phyloP scores from a whole-genome alignment of 495 filamentous ascomycete species.

The Hyphodiscus hymeniophilus region DNA sequence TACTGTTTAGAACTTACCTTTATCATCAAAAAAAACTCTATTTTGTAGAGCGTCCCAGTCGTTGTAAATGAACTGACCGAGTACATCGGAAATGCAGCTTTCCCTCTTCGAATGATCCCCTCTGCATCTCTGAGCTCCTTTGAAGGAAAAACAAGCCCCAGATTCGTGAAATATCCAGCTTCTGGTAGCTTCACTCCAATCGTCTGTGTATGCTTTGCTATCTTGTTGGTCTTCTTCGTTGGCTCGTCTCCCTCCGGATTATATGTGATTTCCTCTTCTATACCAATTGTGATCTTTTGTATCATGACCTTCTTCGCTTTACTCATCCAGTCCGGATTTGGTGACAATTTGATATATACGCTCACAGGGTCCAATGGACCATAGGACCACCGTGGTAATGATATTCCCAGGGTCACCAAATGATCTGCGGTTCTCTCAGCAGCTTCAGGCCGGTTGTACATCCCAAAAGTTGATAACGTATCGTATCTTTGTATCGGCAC shows the following conservation, averaged over 20 bases:
- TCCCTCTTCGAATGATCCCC: constrained; percentile 77
- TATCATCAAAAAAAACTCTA: constrained; percentile 91
- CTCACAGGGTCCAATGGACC: constrained; percentile 91
- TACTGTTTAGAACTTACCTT: constrained; percentile 53
- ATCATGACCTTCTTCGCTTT: constrained; percentile 93
- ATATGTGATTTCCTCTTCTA: constrained; percentile 95
- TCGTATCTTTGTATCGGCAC: constrained; percentile 90
- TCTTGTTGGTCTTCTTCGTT: constrained; percentile 76
- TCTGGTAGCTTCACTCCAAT: constrained; percentile 80
- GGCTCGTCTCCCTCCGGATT: constrained; percentile 98
- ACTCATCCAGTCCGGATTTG: constrained; percentile 82
- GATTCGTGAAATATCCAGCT: constrained; percentile 80
- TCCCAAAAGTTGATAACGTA: constrained; percentile 94
- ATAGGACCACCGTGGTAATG: constrained; percentile 91
- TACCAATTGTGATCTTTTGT: constrained; percentile 83
- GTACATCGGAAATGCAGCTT: constrained; percentile 83
- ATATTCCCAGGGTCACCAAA: constrained; percentile 84
- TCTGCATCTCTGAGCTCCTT: constrained; percentile 85
- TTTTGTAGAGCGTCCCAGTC: constrained; percentile 89
- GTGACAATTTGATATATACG: constrained; percentile 86
- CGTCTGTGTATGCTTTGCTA: constrained; percentile 75
- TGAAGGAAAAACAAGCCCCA: constrained; percentile 84
- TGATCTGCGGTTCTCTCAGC: constrained; percentile 82
- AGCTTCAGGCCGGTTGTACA: constrained; percentile 94
- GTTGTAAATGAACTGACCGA: constrained; percentile 87